phyloP scores from a whole-genome alignment of 2,329 filamentous ascomycete species.

The Epichloe bromicola region DNA sequence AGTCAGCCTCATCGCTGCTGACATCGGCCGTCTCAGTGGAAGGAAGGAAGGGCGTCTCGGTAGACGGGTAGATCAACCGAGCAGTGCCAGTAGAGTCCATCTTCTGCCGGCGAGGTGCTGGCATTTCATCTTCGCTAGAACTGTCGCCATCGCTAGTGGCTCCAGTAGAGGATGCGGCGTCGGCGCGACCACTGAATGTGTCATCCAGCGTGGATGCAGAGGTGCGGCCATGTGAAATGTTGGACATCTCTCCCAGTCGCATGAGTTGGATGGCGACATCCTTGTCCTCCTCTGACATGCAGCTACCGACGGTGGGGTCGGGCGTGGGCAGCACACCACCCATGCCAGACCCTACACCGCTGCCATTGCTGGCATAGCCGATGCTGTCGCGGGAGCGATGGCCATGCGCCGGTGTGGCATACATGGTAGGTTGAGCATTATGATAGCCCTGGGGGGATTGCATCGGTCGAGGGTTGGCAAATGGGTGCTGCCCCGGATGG shows the following conservation, averaged over 20 bases:
- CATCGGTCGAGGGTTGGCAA: conserved; percentile 62
- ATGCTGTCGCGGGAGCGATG: conserved; percentile 55
- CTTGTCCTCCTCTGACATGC: conserved; percentile 85
- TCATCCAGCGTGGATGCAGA: conserved; percentile 91
- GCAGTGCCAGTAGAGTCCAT: conserved; percentile 29
- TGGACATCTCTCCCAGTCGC: conserved; percentile 86
- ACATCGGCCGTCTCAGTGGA: conserved; percentile 34
- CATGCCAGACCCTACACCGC: conserved; percentile 19
- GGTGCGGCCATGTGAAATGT: conserved; percentile 83
- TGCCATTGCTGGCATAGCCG: conserved; percentile 35
- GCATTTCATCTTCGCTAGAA: conserved; percentile 49
- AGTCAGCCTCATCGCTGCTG: conserved; percentile 22
- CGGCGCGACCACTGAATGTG: conserved; percentile 80
- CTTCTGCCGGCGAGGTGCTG: conserved; percentile 46
- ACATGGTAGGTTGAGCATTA: conserved; percentile 39
- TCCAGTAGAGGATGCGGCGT: conserved; percentile 71
- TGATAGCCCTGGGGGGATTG: conserved; percentile 68
- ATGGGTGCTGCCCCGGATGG: conserved; percentile 64
- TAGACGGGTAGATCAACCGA: conserved; percentile 37
- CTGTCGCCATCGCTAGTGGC: conserved; percentile 70
- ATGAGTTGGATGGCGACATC: conserved; percentile 96
- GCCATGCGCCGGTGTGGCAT: conserved; percentile 46
- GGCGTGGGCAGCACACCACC: conserved; percentile 68
- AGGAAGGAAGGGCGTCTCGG: conserved; percentile 38
- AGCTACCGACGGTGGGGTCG: conserved; percentile 92